These are phyloP conservation scores for Canariomyces notabilis DNA, from an alignment of 2,329 filamentous ascomycete genomes.

Conservation along the genomic window DNA sequence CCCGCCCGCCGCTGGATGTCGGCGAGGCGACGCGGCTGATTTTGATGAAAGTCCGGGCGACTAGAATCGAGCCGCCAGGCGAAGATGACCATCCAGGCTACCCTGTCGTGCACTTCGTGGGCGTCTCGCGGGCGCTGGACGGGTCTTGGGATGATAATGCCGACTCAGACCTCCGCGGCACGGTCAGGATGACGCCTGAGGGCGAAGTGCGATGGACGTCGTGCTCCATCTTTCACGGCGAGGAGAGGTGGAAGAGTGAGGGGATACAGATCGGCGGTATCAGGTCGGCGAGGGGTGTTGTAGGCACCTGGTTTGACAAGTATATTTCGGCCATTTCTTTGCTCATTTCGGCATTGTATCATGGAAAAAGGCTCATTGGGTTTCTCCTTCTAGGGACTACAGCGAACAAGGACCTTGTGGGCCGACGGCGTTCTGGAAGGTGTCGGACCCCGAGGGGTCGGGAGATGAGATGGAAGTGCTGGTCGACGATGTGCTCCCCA, in stretches of 20 bases:
- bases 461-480: conserved; percentile 29
- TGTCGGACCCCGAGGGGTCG: conserved; percentile 47
- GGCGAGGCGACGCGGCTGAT: conserved; percentile 68
- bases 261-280: conserved; percentile 68
- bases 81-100: conserved; percentile 51
- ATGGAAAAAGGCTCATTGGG: not conserved
- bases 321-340: conserved; percentile 30
- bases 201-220: conserved; percentile 73
- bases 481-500: conserved; percentile 26
- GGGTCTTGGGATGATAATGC: conserved; percentile 63
- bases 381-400: conserved; percentile 46
- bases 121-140: conserved; percentile 57
- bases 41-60: conserved; percentile 60
- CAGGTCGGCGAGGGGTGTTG: conserved; percentile 58
- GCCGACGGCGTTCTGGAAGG: conserved; percentile 75
- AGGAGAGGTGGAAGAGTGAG: conserved; percentile 73
- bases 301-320: conserved; percentile 77
- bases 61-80: conserved; percentile 53
- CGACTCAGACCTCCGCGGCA: conserved; percentile 59
- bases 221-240: conserved; percentile 56
- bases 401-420: conserved; percentile 65
- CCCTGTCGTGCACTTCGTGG: conserved; percentile 65
- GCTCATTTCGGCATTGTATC: not conserved
- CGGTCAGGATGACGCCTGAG: conserved; percentile 59
- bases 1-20: conserved; percentile 50